Evolutionary conservation across 352 stramenopile genomes (phyloP), one percentile per base, ranked within the genome.

Genomic region (Globisporangium camurandrum): DNA sequence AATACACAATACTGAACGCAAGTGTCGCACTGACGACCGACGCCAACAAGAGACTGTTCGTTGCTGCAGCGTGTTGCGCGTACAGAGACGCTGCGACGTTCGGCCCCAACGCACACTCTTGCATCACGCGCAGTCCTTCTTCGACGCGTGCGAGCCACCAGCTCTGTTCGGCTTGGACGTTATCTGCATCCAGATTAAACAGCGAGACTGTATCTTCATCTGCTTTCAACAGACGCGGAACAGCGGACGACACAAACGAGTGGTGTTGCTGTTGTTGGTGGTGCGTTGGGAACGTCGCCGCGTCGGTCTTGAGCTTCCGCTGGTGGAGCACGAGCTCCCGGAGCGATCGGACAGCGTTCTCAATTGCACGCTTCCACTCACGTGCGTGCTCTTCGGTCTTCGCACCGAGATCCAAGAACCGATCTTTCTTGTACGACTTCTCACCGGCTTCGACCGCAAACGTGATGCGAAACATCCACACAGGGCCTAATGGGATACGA

Each of bases 381-480:
- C 76, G 78, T 48, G 81, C 84, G 37, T 71, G 68, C 54, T 89
- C 75, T 49, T 94, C 79, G 30, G 77, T 91, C 66, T 94, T 94
- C 57, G 82, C 79, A 22, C 84, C 84, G 8, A 94, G 61, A 55
- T 94, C 84, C 17, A 94, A 44, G 48, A 94, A 94, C 20, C 82
- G 72, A 58, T 94, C 84, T 53, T 94, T 94, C 69, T 90, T 88
- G 72, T 88, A 92, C 14, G 71, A 84, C 60, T 94, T 93, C 42
- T 94, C 84, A 22, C 51, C 56, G 27, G 76, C 66, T 12, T 84
- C 79, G 11, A 91, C 73, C 2, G 76, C 58, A 57, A 93, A 93
- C 41, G 83, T 93, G 59, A 93, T 91, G 68, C 83, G 83, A 56
- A 93, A 93, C 81, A 93, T 93, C 78, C 79, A 92, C 22, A 91